Percentiles rank a stretch among this genome's conserved stretches.
Evolutionary conservation across 768 basidiomycete genomes (phyloP).

Genomic region (Nidularia sp.): DNA sequence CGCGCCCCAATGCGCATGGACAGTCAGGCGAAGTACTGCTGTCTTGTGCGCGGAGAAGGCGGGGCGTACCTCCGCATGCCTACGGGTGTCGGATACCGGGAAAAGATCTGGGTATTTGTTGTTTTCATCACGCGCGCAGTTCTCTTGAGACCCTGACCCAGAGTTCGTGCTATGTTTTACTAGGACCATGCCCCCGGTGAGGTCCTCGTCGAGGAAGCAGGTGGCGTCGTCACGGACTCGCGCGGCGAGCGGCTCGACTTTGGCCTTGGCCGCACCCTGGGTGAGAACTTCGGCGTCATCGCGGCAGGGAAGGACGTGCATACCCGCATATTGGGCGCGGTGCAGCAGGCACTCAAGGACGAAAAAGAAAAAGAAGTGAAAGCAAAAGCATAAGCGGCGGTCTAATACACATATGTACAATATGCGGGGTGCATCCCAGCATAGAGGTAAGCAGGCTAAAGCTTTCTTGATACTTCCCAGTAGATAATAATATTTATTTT

Average conservation of each 20-base stretch:
- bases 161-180: neutral
- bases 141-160: neutral
- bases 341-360: slow-evolving; percentile 51
- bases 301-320: slow-evolving; percentile 77
- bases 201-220: slow-evolving; percentile 83
- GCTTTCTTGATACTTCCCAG: too few species aligned
- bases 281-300: slow-evolving; percentile 84
- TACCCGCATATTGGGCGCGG: slow-evolving; percentile 63
- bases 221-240: slow-evolving; percentile 84
- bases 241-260: slow-evolving; percentile 79
- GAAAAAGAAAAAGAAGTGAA: slow-evolving; percentile 11
- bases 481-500: too few species aligned
- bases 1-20: slow-evolving; percentile 81
- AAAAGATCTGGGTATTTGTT: slow-evolving; percentile 89
- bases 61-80: slow-evolving; percentile 81
- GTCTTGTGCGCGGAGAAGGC: slow-evolving; percentile 83
- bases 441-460: too few species aligned
- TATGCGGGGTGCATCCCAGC: too few species aligned
- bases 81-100: slow-evolving; percentile 70
- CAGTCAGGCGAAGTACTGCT: slow-evolving; percentile 92
- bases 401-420: too few species aligned
- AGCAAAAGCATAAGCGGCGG: neutral
- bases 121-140: neutral
- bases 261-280: slow-evolving; percentile 79
- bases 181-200: slow-evolving; percentile 91